Evolutionary conservation across 495 filamentous ascomycete species (phyloP), one percentile per base, ranked within the genome.

Genomic region (Aspergillus cristatus): DNA sequence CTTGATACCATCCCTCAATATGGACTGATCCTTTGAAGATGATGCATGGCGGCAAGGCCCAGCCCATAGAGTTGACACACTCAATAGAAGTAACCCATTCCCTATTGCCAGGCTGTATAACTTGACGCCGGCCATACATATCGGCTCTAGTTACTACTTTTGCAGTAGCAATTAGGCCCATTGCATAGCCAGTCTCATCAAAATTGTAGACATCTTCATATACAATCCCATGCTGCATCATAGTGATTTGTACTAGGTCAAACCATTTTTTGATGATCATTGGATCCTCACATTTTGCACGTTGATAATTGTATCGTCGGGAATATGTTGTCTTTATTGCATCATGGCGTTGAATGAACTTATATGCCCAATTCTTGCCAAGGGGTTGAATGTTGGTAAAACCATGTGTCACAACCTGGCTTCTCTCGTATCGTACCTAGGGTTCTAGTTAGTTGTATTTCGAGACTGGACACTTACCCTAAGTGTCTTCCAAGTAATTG

Each of bases 141-240:
- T 62, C 45, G 18, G 42, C 36, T 16, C 39, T 26, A 20, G 43
- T 59, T 43, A 61, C 34, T 33, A 63, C 53, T 37, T 48, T 51
- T 22, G 25, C 37, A 31, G 44, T 40, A 6, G 50, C 26, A 50
- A 54, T 38, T 24, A 24, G 20, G 20, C 20, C 20, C 20, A 24
- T 24, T 24, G 20, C 4, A 24, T 24, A 24, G 20, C 57, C 47
- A 37, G 54, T 60, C 45, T 71, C 54, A 41, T 71, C 53, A 47
- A 71, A 67, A 42, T 67, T 69, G 20, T 24, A 24, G 20, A 24
- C 8, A 8, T 24, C 20, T 24, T 24, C 20, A 24, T 24, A 24
- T 24, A 17, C 13, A 34, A 34, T 34, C n/a, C 32, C 32, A 17
- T 67, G 55, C 40, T 67, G 54, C 3, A 32, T 43, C 17, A 47